These are phyloP conservation scores for Mitragyna speciosa DNA, from an alignment of 257 asterid species.

Conservation along the genomic window DNA sequence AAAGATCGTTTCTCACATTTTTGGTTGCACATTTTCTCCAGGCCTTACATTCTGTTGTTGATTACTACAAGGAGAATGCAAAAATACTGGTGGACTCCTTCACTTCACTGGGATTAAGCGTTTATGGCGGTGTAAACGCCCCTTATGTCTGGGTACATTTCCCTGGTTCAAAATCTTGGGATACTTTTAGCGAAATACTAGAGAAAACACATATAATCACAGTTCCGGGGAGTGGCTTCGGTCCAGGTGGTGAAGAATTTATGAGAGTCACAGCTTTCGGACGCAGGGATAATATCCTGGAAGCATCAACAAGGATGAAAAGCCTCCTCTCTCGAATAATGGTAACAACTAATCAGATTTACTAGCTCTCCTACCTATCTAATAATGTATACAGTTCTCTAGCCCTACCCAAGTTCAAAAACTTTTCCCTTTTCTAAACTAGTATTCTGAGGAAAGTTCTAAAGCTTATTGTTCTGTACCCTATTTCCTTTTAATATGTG, in stretches of 20 bases:
- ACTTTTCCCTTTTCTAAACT: background rate
- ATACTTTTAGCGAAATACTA: slow-evolving; percentile 67
- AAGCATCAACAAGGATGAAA: slow-evolving; percentile 71
- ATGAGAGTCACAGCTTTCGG: slow-evolving; percentile 83
- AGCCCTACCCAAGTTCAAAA: background rate
- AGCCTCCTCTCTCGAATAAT: slow-evolving; percentile 32
- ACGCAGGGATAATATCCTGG: slow-evolving; percentile 58
- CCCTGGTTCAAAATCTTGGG: slow-evolving; percentile 84
- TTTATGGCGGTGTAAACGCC: slow-evolving; percentile 78
- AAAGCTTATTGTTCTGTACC: background rate
- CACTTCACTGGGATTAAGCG: slow-evolving; percentile 54
- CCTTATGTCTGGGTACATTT: slow-evolving; percentile 94
- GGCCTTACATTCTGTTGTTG: slow-evolving; percentile 50
- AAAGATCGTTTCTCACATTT: background rate
- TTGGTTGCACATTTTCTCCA: slow-evolving; percentile 21
- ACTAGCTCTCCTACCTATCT: slow-evolving; percentile 1
- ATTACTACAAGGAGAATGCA: slow-evolving; percentile 73
- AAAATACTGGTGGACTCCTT: slow-evolving; percentile 67
- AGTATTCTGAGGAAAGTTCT: background rate
- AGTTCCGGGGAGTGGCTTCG: slow-evolving; percentile 90
- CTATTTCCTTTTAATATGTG: background rate
- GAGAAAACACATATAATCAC: slow-evolving; percentile 75
- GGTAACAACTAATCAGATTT: slow-evolving; percentile 12
- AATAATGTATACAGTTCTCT: slow-evolving; percentile 8
- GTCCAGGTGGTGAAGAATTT: slow-evolving; percentile 86